Base-by-base conservation (phyloP, 352 stramenopile species). In the Phytophthora boehmeriae region DNA sequence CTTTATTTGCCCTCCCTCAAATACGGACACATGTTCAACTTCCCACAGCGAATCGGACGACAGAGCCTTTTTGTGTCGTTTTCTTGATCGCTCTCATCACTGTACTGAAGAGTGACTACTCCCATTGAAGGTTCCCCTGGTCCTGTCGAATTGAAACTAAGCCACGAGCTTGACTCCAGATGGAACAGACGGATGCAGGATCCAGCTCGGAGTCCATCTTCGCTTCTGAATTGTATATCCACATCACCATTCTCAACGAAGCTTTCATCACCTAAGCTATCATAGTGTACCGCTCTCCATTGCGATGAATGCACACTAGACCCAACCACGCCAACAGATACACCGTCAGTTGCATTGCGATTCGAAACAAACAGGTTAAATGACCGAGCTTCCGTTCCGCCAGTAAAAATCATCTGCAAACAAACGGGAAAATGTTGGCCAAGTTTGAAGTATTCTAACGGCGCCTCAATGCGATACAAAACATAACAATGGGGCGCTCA, bases 361-460 rank as follows among this genome's bases (percentile, higher is more conserved):
- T 80, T 92, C 1, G 83, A 92, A n/a, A 88, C 76, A 55, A 88
- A 85, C 22, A 92, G 58, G 44, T 63, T 86, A 52, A 73, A 88
- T 0, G 73, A 66, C 19, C 86, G 80, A 4, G 59, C 48, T 54
- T 85, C 76, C 11, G 50, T 75, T 27, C 72, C 75, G 45, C 72
- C 78, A 14, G 70, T 83, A 28, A 90, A 64, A 9, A 90, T 63
- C 35, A 83, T 68, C 79, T 86, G 48, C 39, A 25, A 17, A 46
- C 25, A 53, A 43, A 44, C 36, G n/a, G n/a, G n/a, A 47, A 53
- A 16, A 47, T 32, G 14, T 48, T 5, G 36, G 1, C 19, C 36
- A 38, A 62, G 30, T 34, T n/a, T 38, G 11, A 41, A 10, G 3
- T 1, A 10, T 19, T 14, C 6, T 22, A 8, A 30, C 6, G 25